These are phyloP conservation scores for Macadamia tetraphylla DNA, from an alignment of 164 flowering plant species.

Conservation along the genomic window DNA sequence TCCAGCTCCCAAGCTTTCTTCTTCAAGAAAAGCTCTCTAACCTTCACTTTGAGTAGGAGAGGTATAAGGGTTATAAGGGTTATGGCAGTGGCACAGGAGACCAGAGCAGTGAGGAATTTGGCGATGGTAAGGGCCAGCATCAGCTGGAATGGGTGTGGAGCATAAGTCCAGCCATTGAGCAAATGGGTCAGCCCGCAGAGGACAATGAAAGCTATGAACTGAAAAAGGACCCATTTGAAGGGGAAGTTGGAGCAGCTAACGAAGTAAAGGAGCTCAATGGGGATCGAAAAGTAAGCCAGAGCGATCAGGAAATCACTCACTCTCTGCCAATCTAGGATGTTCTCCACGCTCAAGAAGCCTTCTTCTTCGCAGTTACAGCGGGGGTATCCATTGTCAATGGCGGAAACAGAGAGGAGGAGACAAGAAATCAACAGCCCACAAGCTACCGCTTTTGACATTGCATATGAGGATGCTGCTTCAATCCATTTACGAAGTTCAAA, in stretches of 20 bases:
- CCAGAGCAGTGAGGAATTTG: constrained; percentile 88
- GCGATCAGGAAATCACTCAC: constrained; percentile 94
- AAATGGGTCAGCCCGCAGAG: constrained; percentile 93
- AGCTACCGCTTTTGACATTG: constrained; percentile 60
- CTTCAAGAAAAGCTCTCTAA: constrained; percentile 81
- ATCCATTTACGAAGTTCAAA: constrained; percentile 18
- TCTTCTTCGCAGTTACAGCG: constrained; percentile 84
- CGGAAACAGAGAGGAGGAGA: constrained; percentile 35
- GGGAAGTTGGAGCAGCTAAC: constrained; percentile 91
- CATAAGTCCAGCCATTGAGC: constrained; percentile 83
- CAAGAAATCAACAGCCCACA: constrained; percentile 35
- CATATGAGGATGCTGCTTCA: constrained; percentile 27
- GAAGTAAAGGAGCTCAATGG: constrained; percentile 87
- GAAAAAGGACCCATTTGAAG: constrained; percentile 88
- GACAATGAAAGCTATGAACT: constrained; percentile 93
- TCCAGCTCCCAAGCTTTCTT: constrained; percentile 88
- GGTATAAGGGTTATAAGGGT: constrained; percentile 85
- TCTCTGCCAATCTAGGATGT: constrained; percentile 64
- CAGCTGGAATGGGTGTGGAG: constrained; percentile 68
- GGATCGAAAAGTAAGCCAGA: constrained; percentile 90
- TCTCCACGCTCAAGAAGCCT: constrained; percentile 67
- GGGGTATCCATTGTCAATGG: constrained; percentile 34
- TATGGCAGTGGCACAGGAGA: constrained; percentile 89
- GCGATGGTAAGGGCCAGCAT: constrained; percentile 79
- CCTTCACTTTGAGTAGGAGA: constrained; percentile 80